Percentiles rank a stretch among this genome's conserved stretches.
Evolutionary conservation across 225 moss, liverwort and hornwort species (phyloP).

Genomic region (Thuidium tamariscinum): DNA sequence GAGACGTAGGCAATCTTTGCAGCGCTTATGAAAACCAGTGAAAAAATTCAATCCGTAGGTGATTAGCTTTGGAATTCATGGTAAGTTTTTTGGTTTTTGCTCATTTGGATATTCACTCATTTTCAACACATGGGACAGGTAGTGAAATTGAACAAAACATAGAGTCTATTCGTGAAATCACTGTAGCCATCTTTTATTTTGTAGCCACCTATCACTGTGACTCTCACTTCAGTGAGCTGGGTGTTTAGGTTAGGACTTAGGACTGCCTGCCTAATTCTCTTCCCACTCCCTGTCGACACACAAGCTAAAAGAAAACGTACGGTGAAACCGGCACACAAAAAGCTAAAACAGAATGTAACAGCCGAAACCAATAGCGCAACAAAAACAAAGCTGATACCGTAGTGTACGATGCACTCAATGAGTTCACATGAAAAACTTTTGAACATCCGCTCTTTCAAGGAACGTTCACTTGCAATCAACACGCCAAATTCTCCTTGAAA

Average conservation of each 20-base stretch:
- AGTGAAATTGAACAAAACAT: not conserved
- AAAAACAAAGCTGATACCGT: not conserved
- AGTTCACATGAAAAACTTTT: not conserved
- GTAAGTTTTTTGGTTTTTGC: too few relatives aligned
- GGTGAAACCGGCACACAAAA: not conserved
- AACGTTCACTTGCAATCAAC: not conserved
- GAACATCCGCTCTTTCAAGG: not conserved
- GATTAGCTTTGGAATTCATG: too few relatives aligned
- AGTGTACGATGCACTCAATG: not conserved
- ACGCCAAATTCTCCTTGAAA: not conserved
- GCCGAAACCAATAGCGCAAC: not conserved
- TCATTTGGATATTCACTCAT: not conserved
- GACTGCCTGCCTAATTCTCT: too few relatives aligned
- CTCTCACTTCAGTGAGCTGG: not conserved
- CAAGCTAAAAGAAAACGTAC: not conserved
- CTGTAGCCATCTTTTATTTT: not conserved
- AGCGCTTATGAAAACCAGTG: too few relatives aligned
- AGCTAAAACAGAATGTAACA: not conserved
- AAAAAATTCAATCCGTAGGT: too few relatives aligned
- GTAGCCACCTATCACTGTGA: too few relatives aligned
- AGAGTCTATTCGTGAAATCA: too few relatives aligned
- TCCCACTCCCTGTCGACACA: not conserved
- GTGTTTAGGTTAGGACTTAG: too few relatives aligned
- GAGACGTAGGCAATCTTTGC: too few relatives aligned
- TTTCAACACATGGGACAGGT: not conserved